Percentiles rank a stretch among this genome's conserved stretches.
Conservation (phyloP, 129 eudicot genomes). For the Oenanthe sinensis region DNA sequence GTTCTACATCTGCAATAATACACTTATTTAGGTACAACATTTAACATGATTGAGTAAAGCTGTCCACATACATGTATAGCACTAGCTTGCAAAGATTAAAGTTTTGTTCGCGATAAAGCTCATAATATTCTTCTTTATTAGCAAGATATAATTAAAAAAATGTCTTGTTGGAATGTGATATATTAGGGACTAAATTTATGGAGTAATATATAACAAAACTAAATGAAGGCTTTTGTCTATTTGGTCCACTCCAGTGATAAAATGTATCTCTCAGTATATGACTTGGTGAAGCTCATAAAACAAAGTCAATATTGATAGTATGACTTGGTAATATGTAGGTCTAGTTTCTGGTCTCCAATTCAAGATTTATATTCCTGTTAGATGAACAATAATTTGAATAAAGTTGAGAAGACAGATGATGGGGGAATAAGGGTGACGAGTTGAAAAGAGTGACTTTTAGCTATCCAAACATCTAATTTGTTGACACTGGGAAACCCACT, state of each 20-base stretch:
- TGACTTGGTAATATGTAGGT: background rate
- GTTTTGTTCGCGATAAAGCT: background rate
- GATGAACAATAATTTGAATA: background rate
- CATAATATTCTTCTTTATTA: background rate
- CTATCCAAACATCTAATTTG: background rate
- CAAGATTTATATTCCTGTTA: background rate
- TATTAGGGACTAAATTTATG: background rate
- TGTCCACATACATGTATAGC: background rate
- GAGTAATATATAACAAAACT: background rate
- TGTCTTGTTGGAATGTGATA: background rate
- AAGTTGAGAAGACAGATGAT: background rate
- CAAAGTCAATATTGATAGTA: background rate
- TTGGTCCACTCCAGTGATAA: background rate
- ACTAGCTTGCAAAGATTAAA: background rate
- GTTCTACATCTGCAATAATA: conserved; percentile 89
- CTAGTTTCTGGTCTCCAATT: background rate
- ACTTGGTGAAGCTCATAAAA: background rate
- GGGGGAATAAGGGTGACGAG: background rate
- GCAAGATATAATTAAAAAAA: background rate
- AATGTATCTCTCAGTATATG: background rate
- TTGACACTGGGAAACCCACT: background rate
- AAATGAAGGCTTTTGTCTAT: background rate
- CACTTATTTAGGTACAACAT: conserved; percentile 14
- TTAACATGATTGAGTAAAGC: background rate
- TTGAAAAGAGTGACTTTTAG: background rate